Evolutionary conservation across 257 asterid genomes (phyloP), one percentile per base, ranked within the genome.

Genomic region (Echium plantagineum): DNA sequence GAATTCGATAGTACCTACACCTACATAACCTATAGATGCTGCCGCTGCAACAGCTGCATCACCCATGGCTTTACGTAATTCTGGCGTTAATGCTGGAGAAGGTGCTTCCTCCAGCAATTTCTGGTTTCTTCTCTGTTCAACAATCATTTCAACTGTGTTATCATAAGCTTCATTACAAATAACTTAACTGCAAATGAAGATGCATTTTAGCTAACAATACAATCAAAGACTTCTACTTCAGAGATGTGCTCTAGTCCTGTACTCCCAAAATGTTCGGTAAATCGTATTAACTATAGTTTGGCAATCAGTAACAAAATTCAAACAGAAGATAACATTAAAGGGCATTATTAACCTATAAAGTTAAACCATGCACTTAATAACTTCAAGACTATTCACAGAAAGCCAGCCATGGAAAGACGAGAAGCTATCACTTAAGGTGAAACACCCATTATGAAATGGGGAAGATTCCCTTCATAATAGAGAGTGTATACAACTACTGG

Each of bases 21-120:
- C 98, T 24, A 93, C 60, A 67, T 93, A 93, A 57, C 98, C 98
- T 67, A 93, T 93, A 17, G 98, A 88, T 58, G 94, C 90, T 52
- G 98, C 98, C 21, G 98, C 98, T 62, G 98, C 88, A 61, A 91
- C 95, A 64, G 98, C 98, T 58, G 98, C 98, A 75, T 91, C 98
- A 63, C 98, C 98, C 98, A 91, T 91, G 71, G 96, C 97, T 75
- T 85, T 93, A 62, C 98, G 83, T 66, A 93, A 74, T 72, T 88
- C 98, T 21, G 94, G 73, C 63, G 96, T 86, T 67, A 93, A 76
- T 65, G 98, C 98, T 65, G 98, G 98, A 55, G 98, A 93, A 17
- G 98, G 98, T 51, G 98, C 98, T 80, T 93, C 98, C 72, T 93
- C 98, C 63, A 93, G 83, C 80, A 93, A 67, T 79, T 93, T 93